These are phyloP conservation scores for Periconia macrospinosa DNA, from an alignment of 2,329 filamentous ascomycete genomes.

Conservation along the genomic window DNA sequence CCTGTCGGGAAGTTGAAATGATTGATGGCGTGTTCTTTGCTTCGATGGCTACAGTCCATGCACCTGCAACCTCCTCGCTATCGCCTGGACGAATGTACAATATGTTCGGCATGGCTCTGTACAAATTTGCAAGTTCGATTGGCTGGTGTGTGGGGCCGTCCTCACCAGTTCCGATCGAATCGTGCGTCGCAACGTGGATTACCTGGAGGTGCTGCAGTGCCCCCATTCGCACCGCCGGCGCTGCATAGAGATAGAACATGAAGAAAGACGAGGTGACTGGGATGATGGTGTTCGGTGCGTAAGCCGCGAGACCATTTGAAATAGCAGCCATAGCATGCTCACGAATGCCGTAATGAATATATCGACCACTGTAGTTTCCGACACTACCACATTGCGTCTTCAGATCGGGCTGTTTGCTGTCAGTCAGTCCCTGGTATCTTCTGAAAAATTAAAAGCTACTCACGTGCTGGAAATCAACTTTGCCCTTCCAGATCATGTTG, in stretches of 20 bases:
- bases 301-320: slow-evolving; percentile 62
- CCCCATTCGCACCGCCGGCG: slow-evolving; percentile 63
- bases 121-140: slow-evolving; percentile 59
- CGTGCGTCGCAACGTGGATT: slow-evolving; percentile 65
- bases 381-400: slow-evolving; percentile 52
- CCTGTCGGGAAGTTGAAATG: slow-evolving; percentile 54
- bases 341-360: slow-evolving; percentile 46
- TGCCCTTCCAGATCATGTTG: slow-evolving; percentile 57
- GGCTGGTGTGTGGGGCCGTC: slow-evolving; percentile 67
- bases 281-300: slow-evolving; percentile 39
- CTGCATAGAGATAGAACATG: slow-evolving; percentile 66
- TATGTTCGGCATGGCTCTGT: slow-evolving; percentile 65
- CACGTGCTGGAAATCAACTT: slow-evolving; percentile 56
- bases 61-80: slow-evolving; percentile 60
- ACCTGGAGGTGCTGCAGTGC: slow-evolving; percentile 58
- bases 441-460: slow-evolving; percentile 12
- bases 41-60: slow-evolving; percentile 54
- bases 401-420: slow-evolving; percentile 26
- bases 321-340: slow-evolving; percentile 44
- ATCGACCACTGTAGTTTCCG: slow-evolving; percentile 58
- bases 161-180: slow-evolving; percentile 59
- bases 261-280: slow-evolving; percentile 62
- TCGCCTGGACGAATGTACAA: slow-evolving; percentile 64
- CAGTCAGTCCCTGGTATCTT: slow-evolving; percentile 7
- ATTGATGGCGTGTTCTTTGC: slow-evolving; percentile 49